Evolutionary conservation across 345 rosid genomes (phyloP).

Genomic region (Dovyalis caffra): DNA sequence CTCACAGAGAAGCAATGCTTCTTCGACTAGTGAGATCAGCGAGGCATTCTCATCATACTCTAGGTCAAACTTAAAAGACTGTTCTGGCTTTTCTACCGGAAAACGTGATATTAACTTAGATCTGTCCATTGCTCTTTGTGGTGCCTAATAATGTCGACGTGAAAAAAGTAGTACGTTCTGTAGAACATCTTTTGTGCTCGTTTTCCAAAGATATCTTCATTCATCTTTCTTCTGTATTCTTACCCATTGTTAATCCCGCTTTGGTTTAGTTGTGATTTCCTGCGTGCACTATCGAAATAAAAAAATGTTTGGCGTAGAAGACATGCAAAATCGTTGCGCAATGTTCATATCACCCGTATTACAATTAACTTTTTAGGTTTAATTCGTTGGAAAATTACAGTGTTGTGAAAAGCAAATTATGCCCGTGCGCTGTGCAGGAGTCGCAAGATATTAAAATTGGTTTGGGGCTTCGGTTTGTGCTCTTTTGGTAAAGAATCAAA

Average conservation of each 20-base stretch:
- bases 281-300: not conserved
- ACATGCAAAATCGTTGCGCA: not conserved
- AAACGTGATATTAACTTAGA: slow-evolving; percentile 50
- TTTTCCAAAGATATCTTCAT: not conserved
- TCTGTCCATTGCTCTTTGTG: slow-evolving; percentile 75
- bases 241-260: not conserved
- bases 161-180: not conserved
- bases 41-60: slow-evolving; percentile 60
- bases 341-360: not conserved
- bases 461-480: not conserved
- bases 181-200: not conserved
- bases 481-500: not conserved
- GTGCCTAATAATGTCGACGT: slow-evolving; percentile 14
- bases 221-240: not conserved
- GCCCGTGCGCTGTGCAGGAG: not conserved
- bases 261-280: not conserved
- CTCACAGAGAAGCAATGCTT: slow-evolving; percentile 45
- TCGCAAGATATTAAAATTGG: not conserved
- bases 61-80: slow-evolving; percentile 38
- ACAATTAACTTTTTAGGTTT: no score
- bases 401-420: not conserved
- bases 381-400: not conserved
- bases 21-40: slow-evolving; percentile 61
- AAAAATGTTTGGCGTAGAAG: not conserved
- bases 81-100: slow-evolving; percentile 35